A percentile compares a stretch with the other conserved stretches of the same genome.
Conservation (phyloP, 345 rosid genomes). For the Punica granatum region DNA sequence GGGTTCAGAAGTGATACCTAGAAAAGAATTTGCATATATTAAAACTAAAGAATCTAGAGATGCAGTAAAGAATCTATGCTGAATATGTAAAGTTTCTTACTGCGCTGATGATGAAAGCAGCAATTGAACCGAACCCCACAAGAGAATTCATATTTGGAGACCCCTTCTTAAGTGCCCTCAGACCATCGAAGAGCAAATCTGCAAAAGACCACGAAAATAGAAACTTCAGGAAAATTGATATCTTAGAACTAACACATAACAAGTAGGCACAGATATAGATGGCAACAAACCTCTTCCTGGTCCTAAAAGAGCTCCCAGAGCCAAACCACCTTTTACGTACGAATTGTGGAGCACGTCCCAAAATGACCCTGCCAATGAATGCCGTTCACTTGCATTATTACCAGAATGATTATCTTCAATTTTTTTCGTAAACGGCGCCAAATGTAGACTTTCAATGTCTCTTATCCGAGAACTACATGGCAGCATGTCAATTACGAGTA, state of each 20-base stretch:
- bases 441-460: background rate
- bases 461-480: background rate
- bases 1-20: slow-evolving; percentile 84
- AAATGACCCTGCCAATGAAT: slow-evolving; percentile 43
- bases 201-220: slow-evolving; percentile 15
- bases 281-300: slow-evolving; percentile 81
- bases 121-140: slow-evolving; percentile 81
- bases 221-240: background rate
- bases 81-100: slow-evolving; percentile 30
- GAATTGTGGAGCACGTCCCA: slow-evolving; percentile 79
- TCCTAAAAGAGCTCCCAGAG: slow-evolving; percentile 75
- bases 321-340: slow-evolving; percentile 74
- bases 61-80: slow-evolving; percentile 8
- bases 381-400: background rate
- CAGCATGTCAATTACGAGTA: background rate
- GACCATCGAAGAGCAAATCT: slow-evolving; percentile 80
- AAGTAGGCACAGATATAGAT: background rate
- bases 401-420: background rate
- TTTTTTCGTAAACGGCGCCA: background rate
- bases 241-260: background rate
- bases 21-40: slow-evolving; percentile 7
- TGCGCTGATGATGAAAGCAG: slow-evolving; percentile 76
- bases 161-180: slow-evolving; percentile 70
- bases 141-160: slow-evolving; percentile 97
- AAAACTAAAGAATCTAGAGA: slow-evolving; percentile 6